A percentile compares a stretch with the other conserved stretches of the same genome.
phyloP scores from a whole-genome alignment of 805 yeast genomes.

The Candida succiphila region DNA sequence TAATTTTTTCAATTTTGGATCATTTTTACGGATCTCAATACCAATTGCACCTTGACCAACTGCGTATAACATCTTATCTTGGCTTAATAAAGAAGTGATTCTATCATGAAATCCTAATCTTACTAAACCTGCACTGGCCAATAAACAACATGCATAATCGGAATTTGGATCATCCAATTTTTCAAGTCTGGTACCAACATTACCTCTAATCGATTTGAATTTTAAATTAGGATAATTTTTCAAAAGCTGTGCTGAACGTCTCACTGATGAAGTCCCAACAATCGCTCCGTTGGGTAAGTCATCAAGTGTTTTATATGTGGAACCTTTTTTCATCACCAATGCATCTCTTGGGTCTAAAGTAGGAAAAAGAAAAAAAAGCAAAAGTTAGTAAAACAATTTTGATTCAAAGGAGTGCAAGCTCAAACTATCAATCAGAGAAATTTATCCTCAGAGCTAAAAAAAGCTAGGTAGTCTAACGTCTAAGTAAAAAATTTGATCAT shows the following conservation, averaged over 20 bases:
- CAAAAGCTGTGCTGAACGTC: constrained; percentile 86
- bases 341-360: constrained; percentile 82
- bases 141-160: constrained; percentile 54
- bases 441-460: background rate
- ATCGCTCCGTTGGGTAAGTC: constrained; percentile 81
- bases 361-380: constrained; percentile 2
- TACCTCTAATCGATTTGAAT: constrained; percentile 85
- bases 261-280: constrained; percentile 90
- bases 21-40: constrained; percentile 72
- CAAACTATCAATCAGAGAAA: background rate
- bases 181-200: constrained; percentile 63
- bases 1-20: constrained; percentile 45
- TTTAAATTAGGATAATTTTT: constrained; percentile 65
- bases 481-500: constrained; percentile 20
- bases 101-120: constrained; percentile 66
- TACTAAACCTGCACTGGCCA: constrained; percentile 88
- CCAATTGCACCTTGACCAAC: constrained; percentile 99
- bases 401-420: background rate
- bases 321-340: constrained; percentile 58
- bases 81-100: constrained; percentile 61
- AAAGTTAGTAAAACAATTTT: background rate
- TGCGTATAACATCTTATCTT: constrained; percentile 84
- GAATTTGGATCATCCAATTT: constrained; percentile 70
- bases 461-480: constrained; percentile 28
- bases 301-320: constrained; percentile 49